Percentiles rank a stretch among this genome's conserved stretches.
phyloP scores from a whole-genome alignment of 2,329 filamentous ascomycete species.

The Akanthomyces dipterigenus region DNA sequence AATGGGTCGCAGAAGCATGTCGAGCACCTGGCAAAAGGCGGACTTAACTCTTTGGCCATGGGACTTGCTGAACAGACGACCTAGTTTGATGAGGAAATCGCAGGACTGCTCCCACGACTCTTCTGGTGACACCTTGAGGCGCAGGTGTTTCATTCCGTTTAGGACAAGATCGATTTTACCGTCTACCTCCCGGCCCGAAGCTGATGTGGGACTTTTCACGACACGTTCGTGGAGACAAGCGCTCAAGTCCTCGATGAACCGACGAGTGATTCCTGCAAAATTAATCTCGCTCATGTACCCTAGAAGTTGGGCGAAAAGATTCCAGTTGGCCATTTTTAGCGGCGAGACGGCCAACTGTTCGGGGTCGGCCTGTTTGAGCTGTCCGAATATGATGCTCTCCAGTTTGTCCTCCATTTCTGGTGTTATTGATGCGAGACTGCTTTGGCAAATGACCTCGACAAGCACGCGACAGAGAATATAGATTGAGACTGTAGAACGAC shows the following conservation, averaged over 20 bases:
- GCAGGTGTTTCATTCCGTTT: conserved; percentile 84
- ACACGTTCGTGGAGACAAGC: conserved; percentile 68
- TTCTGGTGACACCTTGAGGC: conserved; percentile 65
- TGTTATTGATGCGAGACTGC: conserved; percentile 73
- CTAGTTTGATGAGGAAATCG: conserved; percentile 77
- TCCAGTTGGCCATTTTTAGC: conserved; percentile 89
- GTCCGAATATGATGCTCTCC: conserved; percentile 93
- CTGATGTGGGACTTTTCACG: conserved; percentile 55
- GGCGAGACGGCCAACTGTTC: conserved; percentile 73
- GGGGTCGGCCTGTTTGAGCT: conserved; percentile 80
- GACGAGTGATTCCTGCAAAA: conserved; percentile 74
- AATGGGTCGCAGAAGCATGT: conserved; percentile 78
- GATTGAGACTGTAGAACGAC: conserved; percentile 87
- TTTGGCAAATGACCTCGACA: conserved; percentile 90
- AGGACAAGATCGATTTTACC: conserved; percentile 81
- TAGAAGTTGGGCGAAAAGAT: conserved; percentile 82
- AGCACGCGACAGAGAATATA: conserved; percentile 92
- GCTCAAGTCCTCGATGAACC: conserved; percentile 77
- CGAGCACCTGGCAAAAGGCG: conserved; percentile 87
- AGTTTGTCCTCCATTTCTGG: conserved; percentile 89
- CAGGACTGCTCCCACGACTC: conserved; percentile 80
- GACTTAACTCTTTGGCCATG: conserved; percentile 89
- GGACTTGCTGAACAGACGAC: conserved; percentile 73
- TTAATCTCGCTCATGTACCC: conserved; percentile 96
- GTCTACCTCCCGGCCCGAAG: conserved; percentile 60